Evolutionary conservation across 129 eudicot genomes (phyloP).

Genomic region (Tanacetum coccineum): DNA sequence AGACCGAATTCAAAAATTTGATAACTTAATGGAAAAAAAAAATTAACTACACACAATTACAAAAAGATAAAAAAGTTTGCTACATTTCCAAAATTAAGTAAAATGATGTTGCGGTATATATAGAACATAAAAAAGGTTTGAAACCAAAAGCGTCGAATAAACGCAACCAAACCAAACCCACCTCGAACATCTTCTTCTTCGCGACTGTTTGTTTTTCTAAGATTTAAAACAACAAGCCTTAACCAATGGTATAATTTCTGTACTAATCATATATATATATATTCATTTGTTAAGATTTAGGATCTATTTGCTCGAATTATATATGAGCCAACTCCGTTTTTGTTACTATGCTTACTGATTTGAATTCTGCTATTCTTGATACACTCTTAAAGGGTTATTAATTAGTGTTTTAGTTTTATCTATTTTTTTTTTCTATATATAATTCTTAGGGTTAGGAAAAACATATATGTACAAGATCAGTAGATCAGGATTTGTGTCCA

Average conservation of each 20-base stretch:
- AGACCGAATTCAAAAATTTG: no score
- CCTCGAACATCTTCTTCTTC: neutral
- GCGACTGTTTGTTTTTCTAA: no score
- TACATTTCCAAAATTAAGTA: no score
- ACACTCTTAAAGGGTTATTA: neutral
- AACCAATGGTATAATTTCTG: slow-evolving; percentile 16
- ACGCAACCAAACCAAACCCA: slow-evolving; percentile 5
- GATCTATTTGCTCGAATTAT: no score
- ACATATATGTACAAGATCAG: slow-evolving; percentile 6
- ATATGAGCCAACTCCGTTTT: neutral
- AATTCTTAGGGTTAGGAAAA: slow-evolving; percentile 2
- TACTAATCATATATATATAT: neutral
- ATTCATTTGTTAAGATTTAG: neutral
- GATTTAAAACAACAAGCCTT: neutral
- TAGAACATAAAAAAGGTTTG: no score
- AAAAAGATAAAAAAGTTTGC: no score
- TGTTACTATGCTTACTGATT: neutral
- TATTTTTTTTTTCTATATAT: neutral
- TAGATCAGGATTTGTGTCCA: neutral
- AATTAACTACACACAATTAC: no score
- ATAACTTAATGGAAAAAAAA: no score
- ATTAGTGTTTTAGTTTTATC: neutral
- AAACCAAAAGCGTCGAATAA: slow-evolving; percentile 16
- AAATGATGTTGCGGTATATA: no score
- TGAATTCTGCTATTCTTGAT: neutral